Conservation (phyloP, 192 early-diverging fungal genomes). For the Coemansia nantahalensis region DNA sequence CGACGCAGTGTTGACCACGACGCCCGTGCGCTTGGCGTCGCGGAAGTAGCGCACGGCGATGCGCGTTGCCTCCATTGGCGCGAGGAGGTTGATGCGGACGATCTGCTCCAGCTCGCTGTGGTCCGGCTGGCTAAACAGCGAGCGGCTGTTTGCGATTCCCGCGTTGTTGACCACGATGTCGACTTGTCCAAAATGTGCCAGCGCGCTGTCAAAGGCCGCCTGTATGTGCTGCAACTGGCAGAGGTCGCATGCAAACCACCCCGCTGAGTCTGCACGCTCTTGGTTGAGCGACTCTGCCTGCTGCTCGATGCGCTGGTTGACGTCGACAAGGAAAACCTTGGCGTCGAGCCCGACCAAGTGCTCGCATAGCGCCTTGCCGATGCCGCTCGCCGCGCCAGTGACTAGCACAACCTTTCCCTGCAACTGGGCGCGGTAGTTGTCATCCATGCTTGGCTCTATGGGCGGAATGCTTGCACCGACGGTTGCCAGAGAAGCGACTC, state of each 20-base stretch:
- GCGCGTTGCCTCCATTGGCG: conserved; percentile 71
- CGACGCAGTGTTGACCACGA: conserved; percentile 73
- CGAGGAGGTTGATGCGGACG: conserved; percentile 69
- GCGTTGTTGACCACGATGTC: conserved; percentile 65
- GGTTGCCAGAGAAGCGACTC: no score
- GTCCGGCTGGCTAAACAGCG: conserved; percentile 52
- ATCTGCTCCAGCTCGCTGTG: conserved; percentile 56
- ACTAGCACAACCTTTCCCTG: conserved; percentile 34
- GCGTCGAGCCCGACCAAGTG: conserved; percentile 11
- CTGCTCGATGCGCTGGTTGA: conserved; percentile 11
- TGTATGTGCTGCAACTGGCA: conserved; percentile 19
- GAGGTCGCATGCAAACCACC: conserved; percentile 50
- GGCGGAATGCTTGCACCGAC: no score
- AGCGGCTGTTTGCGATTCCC: conserved; percentile 54
- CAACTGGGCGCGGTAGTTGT: conserved; percentile 19
- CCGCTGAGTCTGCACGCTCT: not conserved
- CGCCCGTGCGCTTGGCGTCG: conserved; percentile 50
- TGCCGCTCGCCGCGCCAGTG: conserved; percentile 45
- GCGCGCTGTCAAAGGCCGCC: conserved; percentile 42
- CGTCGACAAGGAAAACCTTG: conserved; percentile 36
- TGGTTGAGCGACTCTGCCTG: conserved; percentile 21
- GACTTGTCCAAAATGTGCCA: conserved; percentile 55
- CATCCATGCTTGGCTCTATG: conserved; percentile 3
- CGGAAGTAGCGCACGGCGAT: conserved; percentile 64
- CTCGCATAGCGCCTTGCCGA: conserved; percentile 30